Evolutionary conservation across 306 rosid species (phyloP).

Genomic region (Fragaria vesca): DNA sequence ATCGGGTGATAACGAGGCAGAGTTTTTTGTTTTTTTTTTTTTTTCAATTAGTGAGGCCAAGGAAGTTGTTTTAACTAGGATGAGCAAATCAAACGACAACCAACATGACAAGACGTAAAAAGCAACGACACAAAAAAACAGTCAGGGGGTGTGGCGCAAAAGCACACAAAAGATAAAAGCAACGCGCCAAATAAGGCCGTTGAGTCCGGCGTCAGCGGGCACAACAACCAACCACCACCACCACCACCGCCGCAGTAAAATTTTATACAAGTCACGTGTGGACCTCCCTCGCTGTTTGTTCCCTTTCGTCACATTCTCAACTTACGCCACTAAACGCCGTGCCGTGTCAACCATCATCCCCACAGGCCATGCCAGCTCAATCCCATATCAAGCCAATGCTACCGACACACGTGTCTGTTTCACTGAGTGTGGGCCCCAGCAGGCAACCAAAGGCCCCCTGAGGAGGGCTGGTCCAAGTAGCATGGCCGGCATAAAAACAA

Average conservation of each 20-base stretch:
- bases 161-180: not conserved
- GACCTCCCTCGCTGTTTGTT: not conserved
- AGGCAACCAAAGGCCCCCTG: not conserved
- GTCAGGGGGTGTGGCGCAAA: not conserved
- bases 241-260: not conserved
- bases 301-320: not conserved
- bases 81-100: not conserved
- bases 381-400: not conserved
- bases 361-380: not conserved
- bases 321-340: not conserved
- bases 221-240: not conserved
- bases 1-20: not conserved
- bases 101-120: not conserved
- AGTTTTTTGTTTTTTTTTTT: too few species aligned
- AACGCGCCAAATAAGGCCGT: constrained; percentile 4
- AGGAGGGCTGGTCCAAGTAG: not conserved
- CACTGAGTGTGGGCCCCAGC: not conserved
- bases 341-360: not conserved
- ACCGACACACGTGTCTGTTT: not conserved
- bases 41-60: not conserved
- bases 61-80: not conserved
- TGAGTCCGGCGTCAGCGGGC: constrained; percentile 5
- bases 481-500: not conserved
- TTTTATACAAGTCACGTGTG: not conserved
- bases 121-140: not conserved